Evolutionary conservation across 768 basidiomycete genomes (phyloP).

Genomic region (Pholiota conissans): DNA sequence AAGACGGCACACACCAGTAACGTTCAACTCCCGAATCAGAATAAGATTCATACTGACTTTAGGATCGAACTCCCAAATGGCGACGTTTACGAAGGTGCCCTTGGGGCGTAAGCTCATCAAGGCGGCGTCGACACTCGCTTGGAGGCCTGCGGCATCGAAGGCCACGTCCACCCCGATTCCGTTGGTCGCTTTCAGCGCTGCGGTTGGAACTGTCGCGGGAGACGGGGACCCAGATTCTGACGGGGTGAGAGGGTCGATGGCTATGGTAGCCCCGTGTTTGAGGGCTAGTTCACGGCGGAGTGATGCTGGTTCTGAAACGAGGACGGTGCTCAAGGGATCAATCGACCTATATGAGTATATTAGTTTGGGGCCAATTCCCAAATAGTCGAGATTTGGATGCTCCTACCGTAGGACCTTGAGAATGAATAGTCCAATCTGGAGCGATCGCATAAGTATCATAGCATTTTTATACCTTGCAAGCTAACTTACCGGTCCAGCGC

Average conservation of each 20-base stretch:
- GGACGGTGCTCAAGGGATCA: neutral
- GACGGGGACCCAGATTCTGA: slow-evolving; percentile 12
- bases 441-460: too few species aligned
- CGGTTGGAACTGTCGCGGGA: neutral
- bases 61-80: slow-evolving; percentile 39
- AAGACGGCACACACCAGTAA: slow-evolving; percentile 30
- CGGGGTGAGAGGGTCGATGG: slow-evolving; percentile 31
- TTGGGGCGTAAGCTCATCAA: slow-evolving; percentile 34
- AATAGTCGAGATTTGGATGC: too few species aligned
- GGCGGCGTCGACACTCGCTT: slow-evolving; percentile 35
- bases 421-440: slow-evolving; percentile 38
- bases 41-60: slow-evolving; percentile 36
- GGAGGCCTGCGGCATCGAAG: slow-evolving; percentile 47
- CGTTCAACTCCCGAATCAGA: slow-evolving; percentile 33
- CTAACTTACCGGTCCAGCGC: slow-evolving; percentile 44
- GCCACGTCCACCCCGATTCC: slow-evolving; percentile 41
- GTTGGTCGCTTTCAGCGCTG: slow-evolving; percentile 22
- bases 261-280: slow-evolving; percentile 36
- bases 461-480: too few species aligned
- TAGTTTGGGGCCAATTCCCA: too few species aligned
- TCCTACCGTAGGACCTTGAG: slow-evolving; percentile 37
- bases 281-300: slow-evolving; percentile 35
- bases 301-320: neutral
- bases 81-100: slow-evolving; percentile 41
- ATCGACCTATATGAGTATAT: neutral